Evolutionary conservation across 2,329 filamentous ascomycete genomes (phyloP), one percentile per base, ranked within the genome.

Genomic region (Myrmaecium sp.): DNA sequence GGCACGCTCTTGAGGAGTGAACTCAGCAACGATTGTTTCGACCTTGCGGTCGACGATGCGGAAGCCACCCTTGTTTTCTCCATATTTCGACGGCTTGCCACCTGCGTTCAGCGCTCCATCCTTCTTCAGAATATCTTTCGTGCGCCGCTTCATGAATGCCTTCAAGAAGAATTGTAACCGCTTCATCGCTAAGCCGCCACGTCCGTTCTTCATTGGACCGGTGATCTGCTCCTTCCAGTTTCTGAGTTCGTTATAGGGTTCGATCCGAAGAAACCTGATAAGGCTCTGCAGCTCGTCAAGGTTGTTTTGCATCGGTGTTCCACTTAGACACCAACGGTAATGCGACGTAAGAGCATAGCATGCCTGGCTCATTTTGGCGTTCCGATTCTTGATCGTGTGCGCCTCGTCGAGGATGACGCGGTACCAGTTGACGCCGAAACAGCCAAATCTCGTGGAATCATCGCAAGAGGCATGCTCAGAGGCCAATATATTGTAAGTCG

Each of bases 121-220:
- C 39, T 82, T 66, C 53, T 89, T 93, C 33, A 98, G 58, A n/a
- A 98, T 81, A 13, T 93, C 83, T 53, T 98, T 98, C 6, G 84
- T 95, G 21, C 89, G 73, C n/a, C 89, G 74, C 58, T 95, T 93
- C 89, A 98, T 98, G 56, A 93, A 93, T 29, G 83, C 86, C 29
- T 79, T 76, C 4, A 98, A 59, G 33, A 92, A 72, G 30, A 77
- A 72, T 38, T 93, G 83, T 17, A 98, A 60, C 23, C 89, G 70
- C 26, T 74, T 69, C 47, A 98, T 91, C 10, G 89, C 86, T 31
- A 95, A 66, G 28, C 84, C 79, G 7, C 86, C 89, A 33, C 78
- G 76, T 5, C 84, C 84, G 33, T 78, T 81, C 57, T 86, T 92
- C 66, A 98, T 70, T 0, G 89, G 89, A 23, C 66, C 60, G 28